Evolutionary conservation across 768 basidiomycete genomes (phyloP).

Genomic region (Tulasnella sp.): DNA sequence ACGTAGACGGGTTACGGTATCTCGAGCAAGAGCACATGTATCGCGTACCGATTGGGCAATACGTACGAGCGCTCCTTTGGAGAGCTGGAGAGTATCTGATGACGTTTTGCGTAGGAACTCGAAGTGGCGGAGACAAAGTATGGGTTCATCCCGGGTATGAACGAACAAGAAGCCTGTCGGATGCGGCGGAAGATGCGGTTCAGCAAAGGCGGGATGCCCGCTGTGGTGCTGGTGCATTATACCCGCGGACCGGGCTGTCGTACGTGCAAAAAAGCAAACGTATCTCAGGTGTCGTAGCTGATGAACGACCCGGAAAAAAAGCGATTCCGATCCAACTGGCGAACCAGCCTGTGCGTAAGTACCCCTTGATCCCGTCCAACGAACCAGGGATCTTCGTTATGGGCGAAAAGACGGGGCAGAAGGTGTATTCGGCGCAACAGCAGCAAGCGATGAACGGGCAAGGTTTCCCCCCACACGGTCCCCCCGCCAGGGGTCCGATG

Average conservation of each 20-base stretch:
- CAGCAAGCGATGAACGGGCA: constrained; percentile 1
- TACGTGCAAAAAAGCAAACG: no score
- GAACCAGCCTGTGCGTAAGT: constrained; percentile 46
- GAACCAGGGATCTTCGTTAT: constrained; percentile 58
- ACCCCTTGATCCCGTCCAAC: constrained; percentile 54
- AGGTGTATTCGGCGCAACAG: constrained; percentile 28
- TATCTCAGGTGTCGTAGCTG: constrained; percentile 16
- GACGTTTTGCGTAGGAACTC: constrained; percentile 43
- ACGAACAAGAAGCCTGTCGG: constrained; percentile 53
- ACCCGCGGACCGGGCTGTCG: constrained; percentile 48
- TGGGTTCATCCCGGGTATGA: constrained; percentile 59
- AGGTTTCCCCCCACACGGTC: constrained; percentile 1
- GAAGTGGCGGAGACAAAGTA: constrained; percentile 62
- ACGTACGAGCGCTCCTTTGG: not conserved
- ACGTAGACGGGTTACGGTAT: constrained; percentile 65
- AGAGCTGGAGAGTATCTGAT: not conserved
- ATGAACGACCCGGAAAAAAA: constrained; percentile 8
- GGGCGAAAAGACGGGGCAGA: constrained; percentile 63
- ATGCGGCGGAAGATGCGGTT: constrained; percentile 61
- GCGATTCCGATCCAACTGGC: not conserved
- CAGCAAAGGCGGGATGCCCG: constrained; percentile 56
- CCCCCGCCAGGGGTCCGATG: not conserved
- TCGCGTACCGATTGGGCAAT: constrained; percentile 36
- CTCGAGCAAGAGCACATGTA: constrained; percentile 59
- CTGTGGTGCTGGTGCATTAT: constrained; percentile 68